Conservation (phyloP, 768 basidiomycete genomes). For the Dendrothele bispora region DNA sequence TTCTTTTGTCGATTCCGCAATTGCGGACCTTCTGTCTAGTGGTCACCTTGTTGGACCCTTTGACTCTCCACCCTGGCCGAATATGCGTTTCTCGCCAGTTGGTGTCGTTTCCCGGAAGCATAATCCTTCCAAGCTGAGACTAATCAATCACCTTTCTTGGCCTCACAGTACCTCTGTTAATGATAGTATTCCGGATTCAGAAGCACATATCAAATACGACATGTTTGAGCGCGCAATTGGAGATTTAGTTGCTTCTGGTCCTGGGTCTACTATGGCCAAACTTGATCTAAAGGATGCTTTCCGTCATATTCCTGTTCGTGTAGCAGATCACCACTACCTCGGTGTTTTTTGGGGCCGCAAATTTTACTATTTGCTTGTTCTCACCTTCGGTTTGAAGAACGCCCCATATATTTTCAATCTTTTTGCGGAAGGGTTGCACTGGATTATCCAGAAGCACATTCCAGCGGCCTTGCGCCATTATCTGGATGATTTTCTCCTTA, state of each 20-base stretch:
- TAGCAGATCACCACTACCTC: conserved; percentile 29
- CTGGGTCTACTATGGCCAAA: conserved; percentile 28
- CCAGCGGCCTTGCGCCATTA: conserved; percentile 30
- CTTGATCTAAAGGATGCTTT: conserved; percentile 38
- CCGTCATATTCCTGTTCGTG: conserved; percentile 31
- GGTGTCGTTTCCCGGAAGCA: conserved; percentile 22
- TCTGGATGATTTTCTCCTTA: conserved; percentile 33
- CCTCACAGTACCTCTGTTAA: conserved; percentile 25
- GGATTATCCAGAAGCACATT: conserved; percentile 36
- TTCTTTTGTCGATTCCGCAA: conserved; percentile 3
- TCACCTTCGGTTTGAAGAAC: conserved; percentile 31
- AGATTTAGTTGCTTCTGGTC: conserved; percentile 26
- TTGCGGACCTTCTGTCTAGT: conserved; percentile 8
- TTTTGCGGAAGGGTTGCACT: conserved; percentile 39
- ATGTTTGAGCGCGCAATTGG: conserved; percentile 21
- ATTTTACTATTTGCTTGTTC: conserved; percentile 28
- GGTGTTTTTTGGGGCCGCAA: conserved; percentile 29
- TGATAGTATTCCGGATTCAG: conserved; percentile 29
- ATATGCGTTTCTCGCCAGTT: conserved; percentile 23
- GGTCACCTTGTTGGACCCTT: conserved; percentile 23
- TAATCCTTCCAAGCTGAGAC: conserved; percentile 19
- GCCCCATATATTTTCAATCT: conserved; percentile 41
- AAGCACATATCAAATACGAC: no score
- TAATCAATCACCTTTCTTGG: conserved; percentile 31
- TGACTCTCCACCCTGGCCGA: conserved; percentile 10